Evolutionary conservation across 768 basidiomycete genomes (phyloP).

Genomic region (Aureoboletus auriporus): DNA sequence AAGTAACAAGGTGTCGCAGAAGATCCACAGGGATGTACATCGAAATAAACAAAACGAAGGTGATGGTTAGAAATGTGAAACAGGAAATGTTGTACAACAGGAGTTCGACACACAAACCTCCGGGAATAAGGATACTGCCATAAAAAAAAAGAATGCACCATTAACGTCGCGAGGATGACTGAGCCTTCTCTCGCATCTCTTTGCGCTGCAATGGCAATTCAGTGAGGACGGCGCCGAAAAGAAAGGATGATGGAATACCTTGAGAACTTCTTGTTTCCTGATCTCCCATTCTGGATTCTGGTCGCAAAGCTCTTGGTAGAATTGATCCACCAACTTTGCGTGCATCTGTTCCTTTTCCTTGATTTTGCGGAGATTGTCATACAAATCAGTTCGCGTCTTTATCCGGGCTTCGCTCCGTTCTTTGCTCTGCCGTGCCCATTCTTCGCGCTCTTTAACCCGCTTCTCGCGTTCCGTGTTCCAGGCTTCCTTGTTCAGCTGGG

Average conservation of each 20-base stretch:
- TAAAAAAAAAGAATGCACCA: slow-evolving; percentile 17
- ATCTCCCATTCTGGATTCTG: slow-evolving; percentile 61
- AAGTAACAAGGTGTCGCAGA: slow-evolving; percentile 4
- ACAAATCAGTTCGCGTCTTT: slow-evolving; percentile 35
- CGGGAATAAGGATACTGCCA: slow-evolving; percentile 30
- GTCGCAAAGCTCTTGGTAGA: slow-evolving; percentile 52
- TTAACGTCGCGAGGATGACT: slow-evolving; percentile 18
- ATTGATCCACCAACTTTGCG: slow-evolving; percentile 44
- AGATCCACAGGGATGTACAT: slow-evolving; percentile 11
- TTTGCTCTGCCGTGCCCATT: slow-evolving; percentile 50
- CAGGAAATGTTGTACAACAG: slow-evolving; percentile 25
- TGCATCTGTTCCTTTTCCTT: slow-evolving; percentile 40
- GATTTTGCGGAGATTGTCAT: slow-evolving; percentile 36
- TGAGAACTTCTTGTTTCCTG: slow-evolving; percentile 46
- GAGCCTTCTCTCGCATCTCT: slow-evolving; percentile 25
- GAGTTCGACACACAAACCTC: slow-evolving; percentile 13
- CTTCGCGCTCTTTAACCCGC: slow-evolving; percentile 46
- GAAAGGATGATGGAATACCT: slow-evolving; percentile 36
- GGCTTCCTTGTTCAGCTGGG: slow-evolving; percentile 19
- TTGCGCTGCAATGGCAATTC: slow-evolving; percentile 19
- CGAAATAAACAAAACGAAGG: not conserved
- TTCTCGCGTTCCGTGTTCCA: slow-evolving; percentile 37
- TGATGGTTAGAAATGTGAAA: slow-evolving; percentile 2
- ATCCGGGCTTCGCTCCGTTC: slow-evolving; percentile 50
- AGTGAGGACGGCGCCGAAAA: slow-evolving; percentile 6